Percentiles rank a stretch among this genome's conserved stretches.
Conservation (phyloP, 148 eudicot species). For the Vaccinium darrowii region DNA sequence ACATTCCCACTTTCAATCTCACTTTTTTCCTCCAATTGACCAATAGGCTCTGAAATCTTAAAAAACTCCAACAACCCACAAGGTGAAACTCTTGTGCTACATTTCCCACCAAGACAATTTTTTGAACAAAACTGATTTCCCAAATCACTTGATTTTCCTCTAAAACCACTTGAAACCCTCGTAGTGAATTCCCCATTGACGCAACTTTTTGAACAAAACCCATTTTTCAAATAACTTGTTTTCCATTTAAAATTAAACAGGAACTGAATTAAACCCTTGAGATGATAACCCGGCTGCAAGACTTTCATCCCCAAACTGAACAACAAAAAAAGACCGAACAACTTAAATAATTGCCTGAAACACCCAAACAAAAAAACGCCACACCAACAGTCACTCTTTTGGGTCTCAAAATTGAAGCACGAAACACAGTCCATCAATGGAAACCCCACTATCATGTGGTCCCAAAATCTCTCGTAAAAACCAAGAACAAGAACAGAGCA, state of each 20-base stretch:
- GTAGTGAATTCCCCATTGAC: slow-evolving; percentile 18
- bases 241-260: slow-evolving; percentile 31
- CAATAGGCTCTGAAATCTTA: slow-evolving; percentile 14
- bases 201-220: slow-evolving; percentile 27
- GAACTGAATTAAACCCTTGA: slow-evolving; percentile 23
- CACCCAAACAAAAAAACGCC: slow-evolving; percentile 51
- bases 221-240: slow-evolving; percentile 28
- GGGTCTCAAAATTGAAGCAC: slow-evolving; percentile 39
- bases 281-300: slow-evolving; percentile 30
- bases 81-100: not conserved
- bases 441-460: slow-evolving; percentile 21
- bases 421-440: slow-evolving; percentile 53
- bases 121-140: slow-evolving; percentile 30
- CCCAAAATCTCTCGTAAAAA: slow-evolving; percentile 34
- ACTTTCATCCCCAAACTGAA: slow-evolving; percentile 42
- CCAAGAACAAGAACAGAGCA: slow-evolving; percentile 33
- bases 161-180: slow-evolving; percentile 19
- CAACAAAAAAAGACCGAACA: slow-evolving; percentile 37
- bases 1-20: slow-evolving; percentile 22
- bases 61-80: not conserved
- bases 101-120: slow-evolving; percentile 20
- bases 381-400: slow-evolving; percentile 48
- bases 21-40: slow-evolving; percentile 24
- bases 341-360: slow-evolving; percentile 33
- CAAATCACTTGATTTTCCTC: slow-evolving; percentile 34